Evolutionary conservation across 148 eudicot genomes (phyloP), one percentile per base, ranked within the genome.

Genomic region (Chenopodium formosanum): DNA sequence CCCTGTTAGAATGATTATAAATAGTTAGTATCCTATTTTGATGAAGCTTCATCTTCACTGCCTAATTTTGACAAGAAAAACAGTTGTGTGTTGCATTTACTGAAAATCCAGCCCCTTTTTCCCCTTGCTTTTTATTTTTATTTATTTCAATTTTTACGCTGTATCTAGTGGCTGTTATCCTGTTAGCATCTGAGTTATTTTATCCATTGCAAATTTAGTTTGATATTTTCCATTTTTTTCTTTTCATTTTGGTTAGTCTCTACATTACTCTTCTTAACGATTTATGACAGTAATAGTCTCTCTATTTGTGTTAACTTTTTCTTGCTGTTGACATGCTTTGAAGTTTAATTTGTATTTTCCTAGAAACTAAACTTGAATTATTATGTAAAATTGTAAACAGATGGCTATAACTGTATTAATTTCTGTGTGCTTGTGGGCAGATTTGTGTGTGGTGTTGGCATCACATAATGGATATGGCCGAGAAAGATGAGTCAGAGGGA

Each of bases 381-480:
- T 67, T 6, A 6, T 40, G 44, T 40, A 40, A 5, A 40, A 20
- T 9, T 71, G 52, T 2, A n/a, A 71, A 44, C 44, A 53, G 31
- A 2, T 50, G 69, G 68, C 46, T 56, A 27, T n/a, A 68, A 48
- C 44, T 58, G 48, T 58, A 23, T 40, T 68, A 4, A 77, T 52
- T 58, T 11, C 56, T 31, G 5, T n/a, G 10, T 73, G 34, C 14
- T 12, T 58, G 32, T 76, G n/a, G 84, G 37, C 91, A 96, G 99
- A 91, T 96, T 71, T 96, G 99, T 90, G 95, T 96, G 67, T 96
- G 99, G 99, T 96, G 99, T 72, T 96, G 99, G 99, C 97, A 96
- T 91, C 98, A 96, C 86, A 88, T 96, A 58, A 91, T 96, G 94
- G 98, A 92, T 70, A 92, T 94, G 99, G 99, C 99, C 62, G 99